Percentiles rank a stretch among this genome's conserved stretches.
Conservation (phyloP, 768 basidiomycete genomes). For the Pisolithus orientalis region DNA sequence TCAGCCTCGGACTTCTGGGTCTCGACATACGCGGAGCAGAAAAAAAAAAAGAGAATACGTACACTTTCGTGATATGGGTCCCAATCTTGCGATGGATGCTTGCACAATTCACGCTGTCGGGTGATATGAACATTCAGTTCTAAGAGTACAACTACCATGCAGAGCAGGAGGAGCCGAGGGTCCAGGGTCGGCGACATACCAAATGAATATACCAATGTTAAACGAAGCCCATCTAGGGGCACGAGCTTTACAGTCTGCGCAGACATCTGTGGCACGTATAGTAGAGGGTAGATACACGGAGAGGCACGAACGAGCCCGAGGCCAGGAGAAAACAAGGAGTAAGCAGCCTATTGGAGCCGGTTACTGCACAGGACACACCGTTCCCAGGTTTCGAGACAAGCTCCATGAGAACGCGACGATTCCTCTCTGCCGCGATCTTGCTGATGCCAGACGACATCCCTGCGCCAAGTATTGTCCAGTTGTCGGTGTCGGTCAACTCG, state of each 20-base stretch:
- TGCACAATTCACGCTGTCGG: slow-evolving; percentile 72
- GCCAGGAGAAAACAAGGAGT: neutral
- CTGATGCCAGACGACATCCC: slow-evolving; percentile 33
- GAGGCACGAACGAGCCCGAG: neutral
- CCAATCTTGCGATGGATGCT: slow-evolving; percentile 93
- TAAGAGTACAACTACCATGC: neutral
- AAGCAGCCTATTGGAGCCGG: neutral
- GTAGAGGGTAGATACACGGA: slow-evolving; percentile 4
- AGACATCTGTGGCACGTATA: slow-evolving; percentile 50
- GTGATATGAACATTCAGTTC: slow-evolving; percentile 6
- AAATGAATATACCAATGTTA: slow-evolving; percentile 86
- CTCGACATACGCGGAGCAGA: neutral
- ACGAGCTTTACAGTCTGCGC: slow-evolving; percentile 88
- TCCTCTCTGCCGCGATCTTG: slow-evolving; percentile 61
- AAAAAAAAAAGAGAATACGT: slow-evolving; percentile 24
- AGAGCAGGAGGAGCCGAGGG: neutral
- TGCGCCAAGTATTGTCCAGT: neutral
- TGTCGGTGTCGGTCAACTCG: neutral
- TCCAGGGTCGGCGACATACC: slow-evolving; percentile 37
- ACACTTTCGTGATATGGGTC: slow-evolving; percentile 93
- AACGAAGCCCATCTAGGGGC: slow-evolving; percentile 87
- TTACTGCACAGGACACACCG: slow-evolving; percentile 33
- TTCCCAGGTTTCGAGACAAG: slow-evolving; percentile 73
- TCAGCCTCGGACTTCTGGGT: neutral
- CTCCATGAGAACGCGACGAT: slow-evolving; percentile 61